phyloP scores from a whole-genome alignment of 2,329 filamentous ascomycete genomes.

The Botrytis elliptica region DNA sequence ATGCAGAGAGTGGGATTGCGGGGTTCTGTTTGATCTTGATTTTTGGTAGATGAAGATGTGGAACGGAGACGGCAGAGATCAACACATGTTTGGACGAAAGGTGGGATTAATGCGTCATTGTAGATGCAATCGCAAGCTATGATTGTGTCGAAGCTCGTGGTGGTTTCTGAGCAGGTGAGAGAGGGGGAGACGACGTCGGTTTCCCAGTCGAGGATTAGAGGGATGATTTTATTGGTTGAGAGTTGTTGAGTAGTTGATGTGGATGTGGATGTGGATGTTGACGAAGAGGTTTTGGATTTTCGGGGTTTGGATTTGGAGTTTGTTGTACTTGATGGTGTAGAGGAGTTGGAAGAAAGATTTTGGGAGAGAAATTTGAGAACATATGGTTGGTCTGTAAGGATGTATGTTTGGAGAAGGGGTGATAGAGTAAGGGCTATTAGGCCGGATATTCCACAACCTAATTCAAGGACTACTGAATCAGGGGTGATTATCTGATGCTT shows the following conservation, averaged over 20 bases:
- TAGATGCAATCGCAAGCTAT: constrained; percentile 94
- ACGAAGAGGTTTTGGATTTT: constrained; percentile 30
- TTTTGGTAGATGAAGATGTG: background rate
- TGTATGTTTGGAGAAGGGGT: constrained; percentile 59
- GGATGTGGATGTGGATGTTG: constrained; percentile 1
- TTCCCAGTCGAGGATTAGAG: constrained; percentile 77
- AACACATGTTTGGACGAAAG: constrained; percentile 77
- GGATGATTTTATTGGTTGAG: constrained; percentile 9
- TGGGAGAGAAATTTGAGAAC: constrained; percentile 72
- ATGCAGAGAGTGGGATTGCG: constrained; percentile 65
- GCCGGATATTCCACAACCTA: constrained; percentile 85
- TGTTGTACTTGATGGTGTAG: constrained; percentile 11
- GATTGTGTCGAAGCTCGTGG: constrained; percentile 64
- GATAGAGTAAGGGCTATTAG: constrained; percentile 71
- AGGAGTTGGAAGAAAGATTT: constrained; percentile 64
- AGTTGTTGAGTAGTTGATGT: background rate
- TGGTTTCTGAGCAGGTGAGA: constrained; percentile 32
- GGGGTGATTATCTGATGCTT: constrained; percentile 1
- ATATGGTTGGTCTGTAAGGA: constrained; percentile 87
- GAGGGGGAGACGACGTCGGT: constrained; percentile 37
- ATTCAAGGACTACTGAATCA: constrained; percentile 59
- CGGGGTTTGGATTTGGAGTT: constrained; percentile 18
- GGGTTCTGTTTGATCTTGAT: constrained; percentile 17
- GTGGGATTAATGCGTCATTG: constrained; percentile 80
- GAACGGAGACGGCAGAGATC: constrained; percentile 66